Base-by-base conservation (phyloP, 192 early-diverging fungal genomes). In the Martensiomyces pterosporus region DNA sequence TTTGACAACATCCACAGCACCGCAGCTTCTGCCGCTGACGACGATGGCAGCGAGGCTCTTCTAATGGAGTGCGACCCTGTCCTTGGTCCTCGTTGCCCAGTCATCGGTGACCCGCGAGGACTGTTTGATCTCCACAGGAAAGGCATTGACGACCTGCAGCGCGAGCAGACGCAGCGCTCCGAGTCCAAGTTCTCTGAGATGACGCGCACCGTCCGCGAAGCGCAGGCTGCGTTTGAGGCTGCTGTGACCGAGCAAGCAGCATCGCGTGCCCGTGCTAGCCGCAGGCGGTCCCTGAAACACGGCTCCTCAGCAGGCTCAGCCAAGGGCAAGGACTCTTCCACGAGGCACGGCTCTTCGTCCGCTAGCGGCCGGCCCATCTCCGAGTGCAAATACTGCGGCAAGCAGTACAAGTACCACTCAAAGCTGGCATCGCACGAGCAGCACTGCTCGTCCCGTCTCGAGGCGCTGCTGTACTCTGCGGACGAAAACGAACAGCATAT, bases 311-410 rank as follows among this genome's bases (percentile, higher is more conserved):
- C 29, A 32, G 29, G 6, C 6, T 5, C 29, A 12, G 29, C 29
- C 29, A 32, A 32, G 29, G 29, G 6, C 6, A 5, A 5, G 6
- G n/a, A n/a, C n/a, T n/a, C n/a, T n/a, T n/a, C n/a, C n/a, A n/a
- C n/a, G n/a, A n/a, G n/a, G n/a, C n/a, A n/a, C n/a, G n/a, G n/a
- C n/a, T n/a, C n/a, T n/a, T n/a, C n/a, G n/a, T n/a, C n/a, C n/a
- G n/a, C n/a, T n/a, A n/a, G n/a, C n/a, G n/a, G n/a, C n/a, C 45
- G 60, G 6, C 52, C 67, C 2, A 40, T 71, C 22, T 71, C 67
- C 24, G 67, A 67, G 36, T 85, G 84, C 55, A 67, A 79, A 25
- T 78, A 76, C 53, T 85, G 84, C 39, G 63, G 74, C 35, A 86
- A 84, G 52, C 69, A 70, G 43, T 84, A 81, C 57, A 79, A 80